Conservation (phyloP, 768 basidiomycete genomes). For the Leccinum barrowsii region DNA sequence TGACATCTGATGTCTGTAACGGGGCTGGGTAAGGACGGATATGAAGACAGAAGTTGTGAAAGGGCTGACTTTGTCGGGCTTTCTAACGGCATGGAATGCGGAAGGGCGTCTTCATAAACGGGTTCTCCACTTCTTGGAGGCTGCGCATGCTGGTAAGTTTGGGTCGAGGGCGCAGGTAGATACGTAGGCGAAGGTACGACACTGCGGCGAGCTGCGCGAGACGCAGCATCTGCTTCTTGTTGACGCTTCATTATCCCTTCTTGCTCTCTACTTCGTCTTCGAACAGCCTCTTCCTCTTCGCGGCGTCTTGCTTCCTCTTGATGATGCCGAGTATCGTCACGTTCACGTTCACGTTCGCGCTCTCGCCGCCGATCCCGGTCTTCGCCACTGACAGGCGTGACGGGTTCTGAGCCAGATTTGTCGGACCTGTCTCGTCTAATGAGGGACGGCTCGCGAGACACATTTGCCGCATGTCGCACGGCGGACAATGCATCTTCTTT, state of each 20-base stretch:
- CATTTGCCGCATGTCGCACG: conserved; percentile 24
- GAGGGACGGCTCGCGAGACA: conserved; percentile 25
- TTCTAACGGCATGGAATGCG: conserved; percentile 57
- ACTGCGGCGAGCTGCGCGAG: conserved; percentile 40
- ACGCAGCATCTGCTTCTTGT: conserved; percentile 54
- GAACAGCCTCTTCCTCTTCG: conserved; percentile 45
- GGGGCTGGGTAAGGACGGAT: conserved; percentile 31
- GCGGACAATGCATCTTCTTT: conserved; percentile 29
- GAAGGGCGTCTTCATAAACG: conserved; percentile 31
- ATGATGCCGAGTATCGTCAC: conserved; percentile 34
- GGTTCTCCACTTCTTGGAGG: conserved; percentile 29
- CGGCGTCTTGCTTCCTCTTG: conserved; percentile 43
- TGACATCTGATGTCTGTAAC: conserved; percentile 25
- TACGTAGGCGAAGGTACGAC: conserved; percentile 27
- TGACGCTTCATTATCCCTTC: conserved; percentile 57
- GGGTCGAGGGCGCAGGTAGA: conserved; percentile 28
- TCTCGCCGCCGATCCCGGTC: conserved; percentile 26
- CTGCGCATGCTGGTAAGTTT: conserved; percentile 34
- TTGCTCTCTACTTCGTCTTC: conserved; percentile 49
- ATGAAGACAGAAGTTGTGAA: conserved; percentile 35
- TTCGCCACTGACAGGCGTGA: conserved; percentile 27
- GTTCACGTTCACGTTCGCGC: conserved; percentile 19
- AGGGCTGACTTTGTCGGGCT: conserved; percentile 54
- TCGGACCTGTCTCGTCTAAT: conserved; percentile 23
- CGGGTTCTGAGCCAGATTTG: conserved; percentile 22